Evolutionary conservation across 495 filamentous ascomycete genomes (phyloP).

Genomic region (Aspergillus sparsus): DNA sequence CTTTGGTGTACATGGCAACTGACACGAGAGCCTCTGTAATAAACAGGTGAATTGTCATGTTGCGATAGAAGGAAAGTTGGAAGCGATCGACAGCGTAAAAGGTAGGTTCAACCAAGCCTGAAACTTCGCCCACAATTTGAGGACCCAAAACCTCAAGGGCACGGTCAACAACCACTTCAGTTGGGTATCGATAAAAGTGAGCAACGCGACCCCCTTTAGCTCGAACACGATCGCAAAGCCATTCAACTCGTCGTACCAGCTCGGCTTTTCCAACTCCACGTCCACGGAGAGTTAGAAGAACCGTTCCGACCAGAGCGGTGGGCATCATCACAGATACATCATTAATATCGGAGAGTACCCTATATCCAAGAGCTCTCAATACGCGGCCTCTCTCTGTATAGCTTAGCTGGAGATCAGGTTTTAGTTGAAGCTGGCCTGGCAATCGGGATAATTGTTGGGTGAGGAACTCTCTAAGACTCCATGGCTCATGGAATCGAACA

Average conservation of each 20-base stretch:
- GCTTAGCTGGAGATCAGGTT: slow-evolving; percentile 41
- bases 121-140: slow-evolving; percentile 76
- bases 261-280: slow-evolving; percentile 88
- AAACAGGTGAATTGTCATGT: slow-evolving; percentile 98
- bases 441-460: slow-evolving; percentile 64
- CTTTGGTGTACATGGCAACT: slow-evolving; percentile 81
- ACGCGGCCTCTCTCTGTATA: slow-evolving; percentile 60
- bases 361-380: slow-evolving; percentile 82
- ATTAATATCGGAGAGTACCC: slow-evolving; percentile 91
- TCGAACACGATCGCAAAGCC: slow-evolving; percentile 80
- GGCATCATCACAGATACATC: slow-evolving; percentile 97
- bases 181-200: slow-evolving; percentile 80
- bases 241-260: slow-evolving; percentile 82
- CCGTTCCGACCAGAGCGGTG: slow-evolving; percentile 90
- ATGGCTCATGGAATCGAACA: slow-evolving; percentile 92
- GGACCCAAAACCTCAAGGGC: slow-evolving; percentile 89
- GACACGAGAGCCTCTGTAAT: slow-evolving; percentile 88
- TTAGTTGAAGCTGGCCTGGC: slow-evolving; percentile 31
- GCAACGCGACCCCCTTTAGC: slow-evolving; percentile 88
- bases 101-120: slow-evolving; percentile 80
- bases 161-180: slow-evolving; percentile 79
- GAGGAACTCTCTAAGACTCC: slow-evolving; percentile 82
- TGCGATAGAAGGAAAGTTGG: slow-evolving; percentile 95
- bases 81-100: slow-evolving; percentile 95
- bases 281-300: slow-evolving; percentile 86